Conservation (phyloP, 2,329 filamentous ascomycete species). For the Orbilia ellipsospora region DNA sequence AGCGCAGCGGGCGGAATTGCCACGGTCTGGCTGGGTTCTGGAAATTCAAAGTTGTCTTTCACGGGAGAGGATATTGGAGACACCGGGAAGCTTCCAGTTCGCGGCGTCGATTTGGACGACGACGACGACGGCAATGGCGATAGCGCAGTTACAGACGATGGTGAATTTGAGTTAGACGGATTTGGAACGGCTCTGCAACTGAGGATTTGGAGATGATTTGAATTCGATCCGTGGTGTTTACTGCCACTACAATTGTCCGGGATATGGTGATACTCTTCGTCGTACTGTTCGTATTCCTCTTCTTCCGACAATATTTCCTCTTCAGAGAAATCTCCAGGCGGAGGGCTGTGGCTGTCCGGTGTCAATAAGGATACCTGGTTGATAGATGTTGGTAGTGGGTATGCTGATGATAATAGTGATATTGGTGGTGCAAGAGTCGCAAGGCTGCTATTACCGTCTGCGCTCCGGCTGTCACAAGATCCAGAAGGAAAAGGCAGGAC, state of each 20-base stretch:
- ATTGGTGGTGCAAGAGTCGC: constrained; percentile 24
- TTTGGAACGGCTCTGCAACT: constrained; percentile 30
- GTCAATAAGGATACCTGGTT: constrained; percentile 4
- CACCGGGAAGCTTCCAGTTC: constrained; percentile 34
- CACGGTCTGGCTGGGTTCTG: background rate
- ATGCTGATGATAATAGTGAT: constrained; percentile 16
- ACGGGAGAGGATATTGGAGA: constrained; percentile 35
- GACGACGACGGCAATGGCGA: constrained; percentile 26
- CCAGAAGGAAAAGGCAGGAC: constrained; percentile 54
- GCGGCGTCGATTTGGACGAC: constrained; percentile 35
- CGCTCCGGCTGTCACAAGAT: constrained; percentile 55
- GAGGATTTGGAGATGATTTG: constrained; percentile 27
- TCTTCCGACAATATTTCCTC: background rate
- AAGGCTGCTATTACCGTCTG: constrained; percentile 48
- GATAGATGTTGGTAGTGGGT: background rate
- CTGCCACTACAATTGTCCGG: constrained; percentile 8
- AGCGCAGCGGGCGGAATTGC: constrained; percentile 11
- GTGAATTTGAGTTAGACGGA: constrained; percentile 40
- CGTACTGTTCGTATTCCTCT: background rate
- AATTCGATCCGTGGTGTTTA: constrained; percentile 2
- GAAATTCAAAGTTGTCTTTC: background rate
- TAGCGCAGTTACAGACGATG: constrained; percentile 18
- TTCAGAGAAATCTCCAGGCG: background rate
- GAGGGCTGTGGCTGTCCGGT: no score
- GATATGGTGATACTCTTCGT: background rate